Base-by-base conservation (phyloP, 2,329 filamentous ascomycete genomes). In the Verticillium isaacii region DNA sequence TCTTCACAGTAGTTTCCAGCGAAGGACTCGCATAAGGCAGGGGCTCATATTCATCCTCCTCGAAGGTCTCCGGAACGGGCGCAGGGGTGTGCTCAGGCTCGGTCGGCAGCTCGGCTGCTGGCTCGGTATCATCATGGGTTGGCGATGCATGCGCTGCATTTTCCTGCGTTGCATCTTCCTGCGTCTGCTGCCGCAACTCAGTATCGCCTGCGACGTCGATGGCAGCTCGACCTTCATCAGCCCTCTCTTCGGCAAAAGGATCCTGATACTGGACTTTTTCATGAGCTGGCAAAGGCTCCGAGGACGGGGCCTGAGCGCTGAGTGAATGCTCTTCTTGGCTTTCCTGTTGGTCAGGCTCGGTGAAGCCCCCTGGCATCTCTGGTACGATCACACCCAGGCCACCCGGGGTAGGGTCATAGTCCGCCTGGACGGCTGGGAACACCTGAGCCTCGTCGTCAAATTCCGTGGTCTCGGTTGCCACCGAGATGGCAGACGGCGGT, bases 391-490 rank as follows among this genome's bases (percentile, higher is more conserved):
- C 34, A 9, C 64, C 64, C 17, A 66, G 58, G 15, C 64, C 64
- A 25, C 57, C 60, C 4, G 61, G 54, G 39, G 59, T 19, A 34
- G 45, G 45, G 14, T 68, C 67, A 29, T 68, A 59, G 12, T 70
- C 65, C 29, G 75, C 71, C 54, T 74, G 76, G 17, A 77, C 68
- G 1, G 80, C 76, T 1, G 82, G 75, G 56, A 87, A 84, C 1
- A 82, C 85, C 70, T 92, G 89, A 25, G 87, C 82, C 67, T 92
- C 89, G n/a, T 80, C 82, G 66, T 93, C 90, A 66, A 92, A 90
- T 68, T 91, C 87, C 0, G 89, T 92, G 8, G 82, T 82, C 52
- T 81, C 81, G n/a, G 87, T 88, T 6, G 75, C 77, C 56, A 76
- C 77, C 6, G 89, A 90, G 15, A 85, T 70, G 3, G 87, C 84